These are phyloP conservation scores for Nyssa sinensis DNA, from an alignment of 148 eudicot species.

Conservation along the genomic window DNA sequence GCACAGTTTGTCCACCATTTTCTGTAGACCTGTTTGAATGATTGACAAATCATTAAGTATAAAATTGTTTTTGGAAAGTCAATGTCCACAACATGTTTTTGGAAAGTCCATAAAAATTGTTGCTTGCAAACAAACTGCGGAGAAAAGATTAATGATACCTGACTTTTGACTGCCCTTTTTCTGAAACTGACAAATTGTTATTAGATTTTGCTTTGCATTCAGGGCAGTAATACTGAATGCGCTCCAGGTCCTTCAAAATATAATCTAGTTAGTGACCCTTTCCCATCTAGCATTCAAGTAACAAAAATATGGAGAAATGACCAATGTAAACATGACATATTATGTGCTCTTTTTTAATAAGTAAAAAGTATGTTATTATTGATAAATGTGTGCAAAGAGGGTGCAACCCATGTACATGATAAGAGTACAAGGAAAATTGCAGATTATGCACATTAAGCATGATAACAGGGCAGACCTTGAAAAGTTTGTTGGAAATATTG, in stretches of 20 bases:
- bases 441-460: constrained; percentile 7
- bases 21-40: constrained; percentile 26
- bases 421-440: no score
- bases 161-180: constrained; percentile 23
- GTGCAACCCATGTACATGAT: no score
- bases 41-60: constrained; percentile 9
- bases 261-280: constrained; percentile 13
- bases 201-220: constrained; percentile 61
- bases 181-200: constrained; percentile 31
- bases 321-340: no score
- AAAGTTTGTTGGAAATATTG: constrained; percentile 50
- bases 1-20: constrained; percentile 29
- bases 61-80: background rate
- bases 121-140: constrained; percentile 1
- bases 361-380: no score
- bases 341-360: no score
- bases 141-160: constrained; percentile 34
- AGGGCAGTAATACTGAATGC: constrained; percentile 76
- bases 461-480: constrained; percentile 53
- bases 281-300: background rate
- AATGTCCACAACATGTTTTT: background rate
- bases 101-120: background rate
- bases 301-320: background rate
- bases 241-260: constrained; percentile 47
- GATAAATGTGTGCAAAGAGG: no score